Evolutionary conservation across 1,284 basidiomycete genomes (phyloP).

Genomic region (Marasmius tenuissimus): DNA sequence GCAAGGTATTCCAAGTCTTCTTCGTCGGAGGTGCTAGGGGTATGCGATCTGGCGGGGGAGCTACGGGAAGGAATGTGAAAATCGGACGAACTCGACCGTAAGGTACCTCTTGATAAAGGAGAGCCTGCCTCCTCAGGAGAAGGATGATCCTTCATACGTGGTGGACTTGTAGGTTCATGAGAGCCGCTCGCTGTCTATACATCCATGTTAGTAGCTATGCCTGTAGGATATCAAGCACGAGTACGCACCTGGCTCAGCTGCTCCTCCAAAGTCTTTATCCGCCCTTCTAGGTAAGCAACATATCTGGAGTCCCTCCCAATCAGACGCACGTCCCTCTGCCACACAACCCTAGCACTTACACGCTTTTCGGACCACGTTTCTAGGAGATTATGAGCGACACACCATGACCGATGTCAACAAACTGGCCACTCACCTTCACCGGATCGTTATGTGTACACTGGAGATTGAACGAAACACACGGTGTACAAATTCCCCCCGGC

Average conservation of each 20-base stretch:
- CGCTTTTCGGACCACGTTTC: conserved; percentile 2
- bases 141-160: background rate
- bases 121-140: background rate
- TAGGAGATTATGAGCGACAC: background rate
- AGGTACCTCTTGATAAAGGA: background rate
- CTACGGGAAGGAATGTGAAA: background rate
- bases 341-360: background rate
- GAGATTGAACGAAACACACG: background rate
- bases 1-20: background rate
- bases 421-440: background rate
- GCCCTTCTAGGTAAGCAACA: background rate
- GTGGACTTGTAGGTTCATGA: background rate
- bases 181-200: background rate
- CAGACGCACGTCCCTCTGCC: no score
- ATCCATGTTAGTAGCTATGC: background rate
- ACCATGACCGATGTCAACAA: background rate
- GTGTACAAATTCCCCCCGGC: background rate
- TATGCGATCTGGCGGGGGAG: background rate
- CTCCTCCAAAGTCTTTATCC: conserved; percentile 1
- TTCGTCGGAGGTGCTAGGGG: background rate
- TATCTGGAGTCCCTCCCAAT: background rate
- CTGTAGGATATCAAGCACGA: background rate
- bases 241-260: background rate
- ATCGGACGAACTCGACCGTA: background rate
- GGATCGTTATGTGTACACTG: conserved; percentile 3